These are phyloP conservation scores for Silene latifolia DNA, from an alignment of 148 eudicot species.

Conservation along the genomic window DNA sequence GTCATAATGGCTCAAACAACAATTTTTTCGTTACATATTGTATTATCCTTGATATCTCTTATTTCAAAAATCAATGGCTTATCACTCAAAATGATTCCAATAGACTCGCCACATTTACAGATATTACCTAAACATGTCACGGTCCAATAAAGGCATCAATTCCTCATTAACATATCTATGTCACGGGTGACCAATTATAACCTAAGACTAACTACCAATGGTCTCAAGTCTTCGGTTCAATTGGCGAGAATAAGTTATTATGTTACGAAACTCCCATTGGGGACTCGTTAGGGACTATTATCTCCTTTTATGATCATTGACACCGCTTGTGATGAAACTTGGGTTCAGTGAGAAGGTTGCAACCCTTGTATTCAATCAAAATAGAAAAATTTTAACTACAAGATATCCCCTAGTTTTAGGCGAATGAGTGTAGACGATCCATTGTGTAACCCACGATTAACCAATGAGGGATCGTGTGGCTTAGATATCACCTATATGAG, in stretches of 20 bases:
- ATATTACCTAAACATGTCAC: too few species aligned
- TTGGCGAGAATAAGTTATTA: not conserved
- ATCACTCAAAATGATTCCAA: conserved; percentile 18
- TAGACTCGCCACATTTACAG: conserved; percentile 10
- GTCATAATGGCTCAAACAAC: too few species aligned
- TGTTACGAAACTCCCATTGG: not conserved
- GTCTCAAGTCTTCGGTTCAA: too few species aligned
- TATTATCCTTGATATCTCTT: not conserved
- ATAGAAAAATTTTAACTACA: not conserved
- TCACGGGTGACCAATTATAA: not conserved
- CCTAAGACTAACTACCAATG: too few species aligned
- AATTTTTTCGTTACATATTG: not conserved
- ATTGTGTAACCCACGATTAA: not conserved
- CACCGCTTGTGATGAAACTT: conserved; percentile 3
- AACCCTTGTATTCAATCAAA: conserved; percentile 8
- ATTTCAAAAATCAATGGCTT: conserved; percentile 14
- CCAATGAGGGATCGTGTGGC: not conserved
- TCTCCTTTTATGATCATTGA: not conserved
- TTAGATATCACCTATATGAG: not conserved
- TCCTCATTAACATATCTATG: conserved; percentile 16
- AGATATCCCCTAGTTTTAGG: not conserved
- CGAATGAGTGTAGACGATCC: not conserved
- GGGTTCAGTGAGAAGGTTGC: conserved; percentile 18
- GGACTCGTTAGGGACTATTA: too few species aligned
- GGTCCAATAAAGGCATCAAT: too few species aligned